Base-by-base conservation (phyloP, 176 grass and related monocot species). In the Bonia amplexicaulis region DNA sequence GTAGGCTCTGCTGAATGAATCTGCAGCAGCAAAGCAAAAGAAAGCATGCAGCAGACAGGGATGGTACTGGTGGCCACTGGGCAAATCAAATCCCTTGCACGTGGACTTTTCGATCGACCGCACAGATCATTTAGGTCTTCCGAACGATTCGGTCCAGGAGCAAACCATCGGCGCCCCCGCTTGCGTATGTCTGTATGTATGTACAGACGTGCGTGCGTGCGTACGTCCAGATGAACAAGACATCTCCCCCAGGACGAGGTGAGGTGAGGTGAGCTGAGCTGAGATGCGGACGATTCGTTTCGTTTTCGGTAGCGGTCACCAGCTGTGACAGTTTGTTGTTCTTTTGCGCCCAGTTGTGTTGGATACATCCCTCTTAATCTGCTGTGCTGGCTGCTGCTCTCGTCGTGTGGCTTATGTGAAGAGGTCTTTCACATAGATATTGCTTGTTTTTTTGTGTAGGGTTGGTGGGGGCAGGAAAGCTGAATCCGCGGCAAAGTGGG, bases 61-160 rank as follows among this genome's bases (percentile, higher is more conserved):
- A 62, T 15, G 60, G 47, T 22, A 80, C 14, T 61, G 10, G 26
- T 48, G 37, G 2, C 86, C 80, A 83, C 53, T 23, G 65, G 33
- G 40, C 35, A 74, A 51, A 73, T 45, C 52, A 62, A 69, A 77
- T 88, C 17, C 79, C 40, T 12, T 82, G 72, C 17, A 71, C 64
- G 10, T 35, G 72, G 80, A 87, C 40, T 25, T 82, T 63, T 3
- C 7, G 14, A 9, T 52, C 13, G 63, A 54, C 73, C 41, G 65
- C 73, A 35, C 9, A 66, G 59, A 53, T 61, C 51, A 66, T 10
- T 69, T 33, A n/a, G 52, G 12, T 48, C 45, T 33, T 9, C 27
- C 3, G 20, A 74, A 16, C 19, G 71, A 27, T 63, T 52, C 2
- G 54, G 86, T 83, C 80, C 73, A 88, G 86, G 80, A 64, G 86